phyloP scores from a whole-genome alignment of 2,329 filamentous ascomycete species.

The Didymella lethalis region DNA sequence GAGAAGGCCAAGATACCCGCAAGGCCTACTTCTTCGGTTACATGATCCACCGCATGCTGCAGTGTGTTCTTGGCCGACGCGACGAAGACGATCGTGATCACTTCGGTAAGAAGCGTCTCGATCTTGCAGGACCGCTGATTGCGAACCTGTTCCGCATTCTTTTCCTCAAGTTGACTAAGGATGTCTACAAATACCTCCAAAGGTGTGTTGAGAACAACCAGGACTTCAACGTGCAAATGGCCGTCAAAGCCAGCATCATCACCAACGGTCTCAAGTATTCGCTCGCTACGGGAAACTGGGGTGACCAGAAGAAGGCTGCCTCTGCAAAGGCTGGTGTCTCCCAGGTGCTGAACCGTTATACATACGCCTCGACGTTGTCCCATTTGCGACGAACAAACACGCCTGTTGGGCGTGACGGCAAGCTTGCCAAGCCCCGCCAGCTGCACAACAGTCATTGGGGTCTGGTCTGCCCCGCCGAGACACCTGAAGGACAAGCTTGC shows the following conservation, averaged over 20 bases:
- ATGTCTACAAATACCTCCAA: constrained; percentile 90
- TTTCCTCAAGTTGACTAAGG: constrained; percentile 88
- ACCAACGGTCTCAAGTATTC: constrained; percentile 97
- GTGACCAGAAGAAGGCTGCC: constrained; percentile 97
- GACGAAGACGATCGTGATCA: constrained; percentile 98
- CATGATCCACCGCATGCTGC: constrained; percentile 95
- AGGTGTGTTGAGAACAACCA: constrained; percentile 87
- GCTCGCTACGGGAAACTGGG: constrained; percentile 97
- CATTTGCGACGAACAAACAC: constrained; percentile 98
- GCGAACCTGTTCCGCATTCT: constrained; percentile 96
- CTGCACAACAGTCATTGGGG: constrained; percentile 99
- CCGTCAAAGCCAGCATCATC: constrained; percentile 88
- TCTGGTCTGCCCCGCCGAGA: constrained; percentile 94
- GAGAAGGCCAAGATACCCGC: constrained; percentile 89
- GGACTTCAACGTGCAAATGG: constrained; percentile 89
- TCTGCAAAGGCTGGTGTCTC: constrained; percentile 96
- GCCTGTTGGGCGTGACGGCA: constrained; percentile 95
- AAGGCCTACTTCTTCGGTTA: constrained; percentile 99
- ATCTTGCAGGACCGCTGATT: constrained; percentile 91
- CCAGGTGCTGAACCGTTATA: constrained; percentile 97
- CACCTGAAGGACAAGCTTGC: constrained; percentile 97
- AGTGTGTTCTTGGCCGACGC: constrained; percentile 89
- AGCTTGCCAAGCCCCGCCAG: constrained; percentile 96
- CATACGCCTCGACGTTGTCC: constrained; percentile 93
- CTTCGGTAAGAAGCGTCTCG: constrained; percentile 97